Conservation (phyloP, 768 basidiomycete genomes). For the Panellus pusillus region DNA sequence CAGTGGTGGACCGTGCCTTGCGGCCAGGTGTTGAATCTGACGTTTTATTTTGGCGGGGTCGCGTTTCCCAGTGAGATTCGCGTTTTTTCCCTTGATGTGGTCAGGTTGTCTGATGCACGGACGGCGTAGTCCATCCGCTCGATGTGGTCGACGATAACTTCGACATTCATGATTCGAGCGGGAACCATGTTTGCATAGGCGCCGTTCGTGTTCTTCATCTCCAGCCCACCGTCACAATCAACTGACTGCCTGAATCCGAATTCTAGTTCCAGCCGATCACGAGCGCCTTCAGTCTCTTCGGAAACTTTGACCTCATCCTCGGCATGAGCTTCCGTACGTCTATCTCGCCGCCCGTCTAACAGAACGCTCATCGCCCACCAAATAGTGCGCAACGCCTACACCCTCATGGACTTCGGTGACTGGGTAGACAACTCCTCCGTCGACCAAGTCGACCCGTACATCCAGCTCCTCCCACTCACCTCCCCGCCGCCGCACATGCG, state of each 20-base stretch:
- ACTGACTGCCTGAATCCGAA: too few species aligned
- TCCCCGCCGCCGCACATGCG: constrained; percentile 34
- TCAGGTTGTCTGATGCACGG: neutral
- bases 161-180: constrained; percentile 31
- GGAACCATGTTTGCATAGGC: constrained; percentile 39
- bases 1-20: constrained; percentile 66
- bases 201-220: constrained; percentile 31
- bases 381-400: constrained; percentile 66
- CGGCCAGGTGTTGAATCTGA: constrained; percentile 58
- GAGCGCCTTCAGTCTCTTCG: constrained; percentile 38
- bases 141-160: constrained; percentile 27
- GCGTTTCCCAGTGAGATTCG: constrained; percentile 50
- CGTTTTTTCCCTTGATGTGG: neutral
- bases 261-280: constrained; percentile 69
- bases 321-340: constrained; percentile 72
- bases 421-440: constrained; percentile 46
- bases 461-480: constrained; percentile 64
- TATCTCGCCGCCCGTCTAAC: neutral
- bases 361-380: neutral
- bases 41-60: constrained; percentile 60
- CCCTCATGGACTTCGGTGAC: constrained; percentile 65
- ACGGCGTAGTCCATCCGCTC: constrained; percentile 23
- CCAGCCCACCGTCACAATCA: neutral
- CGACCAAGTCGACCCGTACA: constrained; percentile 47
- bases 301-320: constrained; percentile 63